Conservation (phyloP, 148 eudicot species). For the Amaranthus hypochondriacus region DNA sequence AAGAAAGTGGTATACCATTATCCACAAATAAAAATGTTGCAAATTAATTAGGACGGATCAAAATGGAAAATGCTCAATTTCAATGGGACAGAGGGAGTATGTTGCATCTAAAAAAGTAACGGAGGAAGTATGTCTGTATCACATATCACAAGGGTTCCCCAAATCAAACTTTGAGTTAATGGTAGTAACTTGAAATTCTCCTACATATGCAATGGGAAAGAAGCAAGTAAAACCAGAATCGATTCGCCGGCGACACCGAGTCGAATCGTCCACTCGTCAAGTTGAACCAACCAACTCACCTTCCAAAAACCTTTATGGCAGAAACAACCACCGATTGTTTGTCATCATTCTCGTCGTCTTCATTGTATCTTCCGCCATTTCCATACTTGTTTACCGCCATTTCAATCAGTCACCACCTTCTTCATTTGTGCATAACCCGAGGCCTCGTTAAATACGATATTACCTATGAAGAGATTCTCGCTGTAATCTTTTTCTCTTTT, state of each 20-base stretch:
- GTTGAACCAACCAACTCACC: slow-evolving; percentile 3
- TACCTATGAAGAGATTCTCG: slow-evolving; percentile 47
- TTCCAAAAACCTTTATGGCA: slow-evolving; percentile 6
- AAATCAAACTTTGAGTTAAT: too few relatives aligned
- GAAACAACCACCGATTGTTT: slow-evolving; percentile 23
- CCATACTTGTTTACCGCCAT: slow-evolving; percentile 35
- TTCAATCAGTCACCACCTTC: slow-evolving; percentile 19
- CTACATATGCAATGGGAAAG: slow-evolving; percentile 28
- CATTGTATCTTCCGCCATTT: slow-evolving; percentile 34
- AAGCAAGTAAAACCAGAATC: slow-evolving; percentile 36
- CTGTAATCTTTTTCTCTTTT: slow-evolving; percentile 28
- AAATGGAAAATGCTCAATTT: too few relatives aligned
- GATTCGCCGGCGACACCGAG: slow-evolving; percentile 35
- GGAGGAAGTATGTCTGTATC: too few relatives aligned
- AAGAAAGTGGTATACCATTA: too few relatives aligned
- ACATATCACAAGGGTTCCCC: too few relatives aligned
- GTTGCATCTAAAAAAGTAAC: too few relatives aligned
- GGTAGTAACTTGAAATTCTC: neutral
- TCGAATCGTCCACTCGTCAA: slow-evolving; percentile 20
- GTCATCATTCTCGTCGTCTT: slow-evolving; percentile 28
- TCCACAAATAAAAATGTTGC: too few relatives aligned
- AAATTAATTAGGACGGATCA: too few relatives aligned
- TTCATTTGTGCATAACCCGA: slow-evolving; percentile 18
- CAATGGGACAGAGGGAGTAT: too few relatives aligned
- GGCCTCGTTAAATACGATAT: slow-evolving; percentile 48